Evolutionary conservation across 805 yeast genomes (phyloP).

Genomic region (Myxozyma melibiosi): DNA sequence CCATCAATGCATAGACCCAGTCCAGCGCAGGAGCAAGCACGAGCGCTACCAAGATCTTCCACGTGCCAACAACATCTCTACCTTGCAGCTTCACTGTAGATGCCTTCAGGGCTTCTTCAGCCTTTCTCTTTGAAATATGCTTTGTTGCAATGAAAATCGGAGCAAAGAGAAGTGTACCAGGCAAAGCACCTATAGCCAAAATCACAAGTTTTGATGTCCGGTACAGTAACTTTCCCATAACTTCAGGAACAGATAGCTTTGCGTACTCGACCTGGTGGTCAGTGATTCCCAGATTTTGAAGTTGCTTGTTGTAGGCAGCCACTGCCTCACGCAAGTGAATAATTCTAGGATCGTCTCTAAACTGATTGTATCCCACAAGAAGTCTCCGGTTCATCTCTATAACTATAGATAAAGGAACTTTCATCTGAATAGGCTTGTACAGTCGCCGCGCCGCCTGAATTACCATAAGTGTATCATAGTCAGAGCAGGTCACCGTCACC

Average conservation of each 20-base stretch:
- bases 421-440: slow-evolving; percentile 71
- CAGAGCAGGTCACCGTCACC: slow-evolving; percentile 88
- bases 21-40: slow-evolving; percentile 87
- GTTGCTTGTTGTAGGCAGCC: slow-evolving; percentile 64
- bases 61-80: slow-evolving; percentile 91
- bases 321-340: slow-evolving; percentile 64
- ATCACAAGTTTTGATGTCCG: slow-evolving; percentile 60
- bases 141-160: slow-evolving; percentile 88
- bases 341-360: slow-evolving; percentile 68
- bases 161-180: slow-evolving; percentile 81
- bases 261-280: slow-evolving; percentile 72
- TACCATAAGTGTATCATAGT: slow-evolving; percentile 84
- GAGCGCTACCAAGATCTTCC: slow-evolving; percentile 89
- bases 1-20: slow-evolving; percentile 66
- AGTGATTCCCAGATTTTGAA: slow-evolving; percentile 62
- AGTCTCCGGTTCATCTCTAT: slow-evolving; percentile 90
- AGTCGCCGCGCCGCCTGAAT: slow-evolving; percentile 90
- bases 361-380: slow-evolving; percentile 77
- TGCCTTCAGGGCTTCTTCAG: slow-evolving; percentile 74
- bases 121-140: slow-evolving; percentile 69
- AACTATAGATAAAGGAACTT: slow-evolving; percentile 76
- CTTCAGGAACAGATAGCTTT: slow-evolving; percentile 51
- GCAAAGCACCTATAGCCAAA: slow-evolving; percentile 68
- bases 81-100: slow-evolving; percentile 91
- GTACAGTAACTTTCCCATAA: slow-evolving; percentile 51